A percentile compares a stretch with the other conserved stretches of the same genome.
These are phyloP conservation scores for Iodosphaeria phyllophila DNA, from an alignment of 2,329 filamentous ascomycete genomes.

Conservation along the genomic window DNA sequence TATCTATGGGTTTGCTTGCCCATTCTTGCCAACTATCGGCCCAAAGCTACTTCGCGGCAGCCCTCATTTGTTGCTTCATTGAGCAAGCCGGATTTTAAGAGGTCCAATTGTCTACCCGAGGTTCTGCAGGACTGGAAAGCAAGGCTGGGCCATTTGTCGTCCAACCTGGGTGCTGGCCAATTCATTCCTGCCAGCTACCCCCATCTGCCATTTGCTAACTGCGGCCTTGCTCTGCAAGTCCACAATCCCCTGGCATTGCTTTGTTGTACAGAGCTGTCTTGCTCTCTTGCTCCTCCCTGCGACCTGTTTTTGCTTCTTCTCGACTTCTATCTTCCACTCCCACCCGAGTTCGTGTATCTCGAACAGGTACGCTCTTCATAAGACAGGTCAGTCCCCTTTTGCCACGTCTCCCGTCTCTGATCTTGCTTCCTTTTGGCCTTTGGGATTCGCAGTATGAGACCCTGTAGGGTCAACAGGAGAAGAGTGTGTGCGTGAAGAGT, in stretches of 20 bases:
- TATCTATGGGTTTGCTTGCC: too few species aligned
- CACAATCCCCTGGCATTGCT: slow-evolving; percentile 9
- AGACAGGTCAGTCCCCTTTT: slow-evolving; percentile 14
- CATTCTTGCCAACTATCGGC: too few species aligned
- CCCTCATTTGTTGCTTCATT: slow-evolving; percentile 15
- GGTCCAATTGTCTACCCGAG: too few species aligned
- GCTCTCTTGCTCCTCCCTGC: slow-evolving; percentile 13
- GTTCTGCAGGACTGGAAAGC: too few species aligned
- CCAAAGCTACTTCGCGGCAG: slow-evolving; percentile 8
- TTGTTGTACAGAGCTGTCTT: slow-evolving; percentile 11
- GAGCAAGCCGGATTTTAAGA: slow-evolving; percentile 12
- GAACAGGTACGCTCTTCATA: slow-evolving; percentile 15
- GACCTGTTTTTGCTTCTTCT: slow-evolving; percentile 15
- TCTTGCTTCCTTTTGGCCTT: slow-evolving; percentile 5
- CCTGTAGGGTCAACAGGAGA: slow-evolving; percentile 15
- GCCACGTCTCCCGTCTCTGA: slow-evolving; percentile 6
- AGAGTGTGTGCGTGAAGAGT: slow-evolving; percentile 4
- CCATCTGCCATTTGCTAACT: too few species aligned
- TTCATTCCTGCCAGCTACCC: too few species aligned
- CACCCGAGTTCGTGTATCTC: slow-evolving; percentile 12
- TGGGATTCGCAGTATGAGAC: slow-evolving; percentile 13
- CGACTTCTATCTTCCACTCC: slow-evolving; percentile 7
- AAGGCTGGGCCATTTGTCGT: too few species aligned
- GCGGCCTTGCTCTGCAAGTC: slow-evolving; percentile 14
- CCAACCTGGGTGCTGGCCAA: too few species aligned